Percentiles rank a stretch among this genome's conserved stretches.
These are phyloP conservation scores for Penicillium ochrochloron DNA, from an alignment of 495 filamentous ascomycete genomes.

Conservation along the genomic window DNA sequence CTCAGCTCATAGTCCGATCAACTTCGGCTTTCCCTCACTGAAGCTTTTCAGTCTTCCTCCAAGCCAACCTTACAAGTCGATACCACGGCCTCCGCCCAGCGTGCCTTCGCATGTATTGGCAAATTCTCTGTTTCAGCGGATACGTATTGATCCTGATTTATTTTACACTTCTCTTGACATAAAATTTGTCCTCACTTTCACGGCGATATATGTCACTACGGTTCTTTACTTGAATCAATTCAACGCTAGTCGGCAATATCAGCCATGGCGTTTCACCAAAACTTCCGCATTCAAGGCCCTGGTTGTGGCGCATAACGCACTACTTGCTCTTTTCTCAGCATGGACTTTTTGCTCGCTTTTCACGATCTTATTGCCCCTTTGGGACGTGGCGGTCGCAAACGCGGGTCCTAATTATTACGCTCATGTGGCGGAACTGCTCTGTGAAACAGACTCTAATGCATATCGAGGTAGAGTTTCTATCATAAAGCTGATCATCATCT, in stretches of 20 bases:
- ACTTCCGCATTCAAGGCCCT: constrained; percentile 13
- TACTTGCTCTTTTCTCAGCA: constrained; percentile 21
- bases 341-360: constrained; percentile 18
- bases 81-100: background rate
- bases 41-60: constrained; percentile 13
- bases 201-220: constrained; percentile 12
- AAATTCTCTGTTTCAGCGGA: constrained; percentile 2
- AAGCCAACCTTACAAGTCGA: constrained; percentile 10
- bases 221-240: constrained; percentile 23
- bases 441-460: constrained; percentile 14
- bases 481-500: background rate
- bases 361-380: background rate
- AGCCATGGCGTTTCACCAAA: constrained; percentile 25
- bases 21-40: constrained; percentile 7
- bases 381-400: background rate
- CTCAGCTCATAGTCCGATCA: background rate
- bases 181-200: constrained; percentile 21
- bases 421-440: constrained; percentile 22
- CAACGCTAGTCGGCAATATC: constrained; percentile 18
- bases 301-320: constrained; percentile 18
- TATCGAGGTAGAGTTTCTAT: constrained; percentile 14
- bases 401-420: constrained; percentile 9
- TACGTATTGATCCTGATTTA: constrained; percentile 9
- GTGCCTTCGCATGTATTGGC: background rate
- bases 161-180: constrained; percentile 11